Evolutionary conservation across 257 asterid genomes (phyloP).

Genomic region (Anisodus tanguticus): DNA sequence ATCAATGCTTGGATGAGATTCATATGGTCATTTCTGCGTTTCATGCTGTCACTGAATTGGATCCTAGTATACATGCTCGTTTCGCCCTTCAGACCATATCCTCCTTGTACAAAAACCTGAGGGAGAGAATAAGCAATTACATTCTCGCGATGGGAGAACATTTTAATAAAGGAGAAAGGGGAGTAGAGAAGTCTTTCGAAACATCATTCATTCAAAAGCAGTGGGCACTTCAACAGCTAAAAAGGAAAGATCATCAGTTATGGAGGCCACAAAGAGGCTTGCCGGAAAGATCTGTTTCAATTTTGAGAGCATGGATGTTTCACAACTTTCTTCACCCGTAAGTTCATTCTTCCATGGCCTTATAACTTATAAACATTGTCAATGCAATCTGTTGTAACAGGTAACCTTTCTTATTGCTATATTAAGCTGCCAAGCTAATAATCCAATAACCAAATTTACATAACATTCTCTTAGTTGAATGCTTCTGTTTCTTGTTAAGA

Average conservation of each 20-base stretch:
- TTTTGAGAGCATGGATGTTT: constrained; percentile 95
- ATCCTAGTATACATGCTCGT: constrained; percentile 76
- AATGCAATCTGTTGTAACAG: neutral
- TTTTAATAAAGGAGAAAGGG: constrained; percentile 26
- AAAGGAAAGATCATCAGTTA: constrained; percentile 69
- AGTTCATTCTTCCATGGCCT: constrained; percentile 32
- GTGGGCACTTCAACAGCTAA: constrained; percentile 88
- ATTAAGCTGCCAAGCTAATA: neutral
- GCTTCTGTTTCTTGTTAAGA: neutral
- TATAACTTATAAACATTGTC: neutral
- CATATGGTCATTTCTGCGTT: constrained; percentile 81
- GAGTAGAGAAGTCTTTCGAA: constrained; percentile 58
- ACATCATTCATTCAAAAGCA: constrained; percentile 67
- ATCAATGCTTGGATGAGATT: constrained; percentile 79
- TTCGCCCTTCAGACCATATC: constrained; percentile 74
- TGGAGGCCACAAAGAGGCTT: constrained; percentile 98
- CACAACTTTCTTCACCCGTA: constrained; percentile 98
- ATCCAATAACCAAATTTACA: too few relatives aligned
- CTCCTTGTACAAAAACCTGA: constrained; percentile 62
- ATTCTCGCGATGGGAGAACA: constrained; percentile 67
- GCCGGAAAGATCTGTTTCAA: constrained; percentile 91
- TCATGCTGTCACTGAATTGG: constrained; percentile 77
- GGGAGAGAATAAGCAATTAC: constrained; percentile 74
- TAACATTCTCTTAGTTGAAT: neutral
- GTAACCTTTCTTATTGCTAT: neutral